These are phyloP conservation scores for Aspergillus novoparasiticus DNA, from an alignment of 2,329 filamentous ascomycete species.

Conservation along the genomic window DNA sequence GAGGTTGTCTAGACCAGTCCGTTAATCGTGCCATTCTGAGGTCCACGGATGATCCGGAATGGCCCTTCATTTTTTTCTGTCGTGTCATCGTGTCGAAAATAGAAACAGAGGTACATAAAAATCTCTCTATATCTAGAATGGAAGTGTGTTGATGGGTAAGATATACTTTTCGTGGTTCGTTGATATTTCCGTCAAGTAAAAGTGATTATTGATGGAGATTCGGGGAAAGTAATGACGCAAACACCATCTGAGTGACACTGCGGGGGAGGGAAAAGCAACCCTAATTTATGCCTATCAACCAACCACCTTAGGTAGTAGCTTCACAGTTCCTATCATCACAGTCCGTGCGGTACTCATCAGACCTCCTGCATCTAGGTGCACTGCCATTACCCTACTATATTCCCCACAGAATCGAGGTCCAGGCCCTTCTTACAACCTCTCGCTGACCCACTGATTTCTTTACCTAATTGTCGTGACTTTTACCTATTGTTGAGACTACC, in stretches of 20 bases:
- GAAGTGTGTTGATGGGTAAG: background rate
- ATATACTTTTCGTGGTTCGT: background rate
- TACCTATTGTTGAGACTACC: too few relatives aligned
- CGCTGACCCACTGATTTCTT: background rate
- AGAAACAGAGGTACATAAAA: background rate
- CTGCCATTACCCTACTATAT: background rate
- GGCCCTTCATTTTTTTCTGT: background rate
- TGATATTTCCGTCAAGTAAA: too few relatives aligned
- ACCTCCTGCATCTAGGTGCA: background rate
- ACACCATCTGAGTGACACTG: background rate
- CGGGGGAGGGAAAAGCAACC: background rate
- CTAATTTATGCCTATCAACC: background rate
- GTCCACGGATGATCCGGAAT: background rate
- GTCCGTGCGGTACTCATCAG: constrained; percentile 4
- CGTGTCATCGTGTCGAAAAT: background rate
- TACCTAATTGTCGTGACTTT: background rate
- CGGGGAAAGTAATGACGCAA: background rate
- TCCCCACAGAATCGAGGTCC: background rate
- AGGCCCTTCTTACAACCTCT: background rate
- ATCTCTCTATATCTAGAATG: background rate
- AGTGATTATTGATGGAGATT: background rate
- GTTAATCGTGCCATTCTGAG: background rate
- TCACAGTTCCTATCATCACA: background rate
- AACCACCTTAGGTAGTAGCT: background rate
- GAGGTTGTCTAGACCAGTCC: background rate